phyloP scores from a whole-genome alignment of 2,329 filamentous ascomycete genomes.

The Fusarium nodosum region DNA sequence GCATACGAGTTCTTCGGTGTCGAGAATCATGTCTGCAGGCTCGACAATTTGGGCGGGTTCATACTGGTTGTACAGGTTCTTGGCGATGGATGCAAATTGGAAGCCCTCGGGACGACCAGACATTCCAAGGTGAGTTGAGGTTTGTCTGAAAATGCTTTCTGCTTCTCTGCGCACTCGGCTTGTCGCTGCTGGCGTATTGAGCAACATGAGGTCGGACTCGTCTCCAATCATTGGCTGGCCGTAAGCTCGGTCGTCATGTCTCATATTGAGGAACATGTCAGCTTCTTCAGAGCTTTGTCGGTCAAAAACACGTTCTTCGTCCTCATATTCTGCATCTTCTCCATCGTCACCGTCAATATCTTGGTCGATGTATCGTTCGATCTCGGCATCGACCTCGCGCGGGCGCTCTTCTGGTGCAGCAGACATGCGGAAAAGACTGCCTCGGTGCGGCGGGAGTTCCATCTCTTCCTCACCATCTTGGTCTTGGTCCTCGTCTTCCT shows the following conservation, averaged over 20 bases:
- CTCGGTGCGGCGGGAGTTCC: conserved; percentile 52
- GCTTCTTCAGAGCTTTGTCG: conserved; percentile 59
- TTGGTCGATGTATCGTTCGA: conserved; percentile 55
- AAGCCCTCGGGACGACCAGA: conserved; percentile 66
- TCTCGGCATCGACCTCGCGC: conserved; percentile 54
- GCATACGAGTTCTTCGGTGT: conserved; percentile 79
- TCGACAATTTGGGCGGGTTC: conserved; percentile 75
- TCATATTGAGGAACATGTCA: conserved; percentile 66
- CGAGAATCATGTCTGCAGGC: conserved; percentile 77
- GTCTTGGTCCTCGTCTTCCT: conserved; percentile 50
- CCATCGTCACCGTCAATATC: conserved; percentile 57
- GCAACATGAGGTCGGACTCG: conserved; percentile 67
- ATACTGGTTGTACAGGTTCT: conserved; percentile 72
- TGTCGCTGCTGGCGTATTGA: conserved; percentile 68
- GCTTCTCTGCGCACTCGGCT: conserved; percentile 68
- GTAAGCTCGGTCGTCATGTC: conserved; percentile 57
- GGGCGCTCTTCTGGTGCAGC: conserved; percentile 30
- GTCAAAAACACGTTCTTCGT: conserved; percentile 58
- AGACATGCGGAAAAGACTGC: conserved; percentile 53
- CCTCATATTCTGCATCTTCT: conserved; percentile 56
- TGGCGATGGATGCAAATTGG: conserved; percentile 78
- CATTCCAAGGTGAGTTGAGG: conserved; percentile 61
- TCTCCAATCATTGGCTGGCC: conserved; percentile 59
- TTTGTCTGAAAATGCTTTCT: conserved; percentile 68
- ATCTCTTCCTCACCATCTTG: conserved; percentile 55